Base-by-base conservation (phyloP, 2,329 filamentous ascomycete genomes). In the Penicillium concentricum region DNA sequence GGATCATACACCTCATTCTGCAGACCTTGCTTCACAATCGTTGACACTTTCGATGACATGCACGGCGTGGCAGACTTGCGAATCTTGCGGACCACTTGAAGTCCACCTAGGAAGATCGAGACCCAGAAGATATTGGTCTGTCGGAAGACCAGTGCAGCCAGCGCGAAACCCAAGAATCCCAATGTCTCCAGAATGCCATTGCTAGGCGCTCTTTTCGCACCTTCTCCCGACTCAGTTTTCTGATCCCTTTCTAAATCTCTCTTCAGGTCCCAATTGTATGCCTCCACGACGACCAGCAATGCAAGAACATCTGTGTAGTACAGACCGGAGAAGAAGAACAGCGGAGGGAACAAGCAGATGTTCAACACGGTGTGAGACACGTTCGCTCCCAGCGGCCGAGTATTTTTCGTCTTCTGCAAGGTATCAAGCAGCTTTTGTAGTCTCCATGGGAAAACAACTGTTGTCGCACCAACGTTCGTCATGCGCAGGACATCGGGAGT, bases 91-190 rank as follows among this genome's bases (percentile, higher is more conserved):
- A 77, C 68, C 26, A 75, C 71, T 57, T 76, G 75, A 45, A 81
- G 63, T 24, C 77, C 79, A 32, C 77, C 78, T 18, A 80, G 61
- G 61, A 79, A 81, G 4, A 79, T 64, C 16, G 77, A 88, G 0
- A 92, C 87, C 94, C 94, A 99, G 71, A 99, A 96, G 54, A 97
- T 89, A 67, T 99, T 99, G 0, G 94, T 99, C 74, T 99, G 94
- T 24, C 94, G 83, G 79, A 96, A 94, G 2, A 83, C 77, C 20
- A 99, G 79, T 1, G 91, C 81, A 1, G 84, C 60, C 0, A 91
- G 61, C 0, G 92, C 92, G 6, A 88, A 71, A 0, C 80, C 1
- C 0, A 90, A 59, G 0, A 86, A 72, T 49, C 69, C 63, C 26
- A 74, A 24, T 26, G 70, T 63, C 43, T 69, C 63, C 15, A 66